phyloP scores from a whole-genome alignment of 768 basidiomycete genomes.

The Suillus ampliporus region DNA sequence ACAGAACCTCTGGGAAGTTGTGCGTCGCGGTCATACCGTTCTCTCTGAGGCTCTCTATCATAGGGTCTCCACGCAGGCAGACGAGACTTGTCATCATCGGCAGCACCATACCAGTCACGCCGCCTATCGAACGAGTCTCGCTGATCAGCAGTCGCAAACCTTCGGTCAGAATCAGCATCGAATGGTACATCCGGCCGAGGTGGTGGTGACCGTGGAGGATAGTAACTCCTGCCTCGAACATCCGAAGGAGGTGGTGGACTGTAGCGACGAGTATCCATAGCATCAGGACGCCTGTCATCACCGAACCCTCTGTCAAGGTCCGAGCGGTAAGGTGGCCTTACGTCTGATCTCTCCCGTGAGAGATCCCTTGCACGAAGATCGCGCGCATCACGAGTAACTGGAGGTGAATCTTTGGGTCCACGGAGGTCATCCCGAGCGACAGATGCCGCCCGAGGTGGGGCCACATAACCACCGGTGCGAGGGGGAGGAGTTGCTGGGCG shows the following conservation, averaged over 20 bases:
- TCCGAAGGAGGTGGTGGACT: conserved; percentile 42
- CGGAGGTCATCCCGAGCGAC: conserved; percentile 42
- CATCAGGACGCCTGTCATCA: conserved; percentile 44
- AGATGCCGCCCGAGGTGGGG: conserved; percentile 26
- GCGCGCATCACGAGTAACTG: conserved; percentile 27
- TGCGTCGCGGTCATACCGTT: conserved; percentile 45
- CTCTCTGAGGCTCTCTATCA: conserved; percentile 43
- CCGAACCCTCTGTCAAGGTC: conserved; percentile 41
- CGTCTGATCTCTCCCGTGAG: conserved; percentile 43
- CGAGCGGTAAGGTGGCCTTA: conserved; percentile 41
- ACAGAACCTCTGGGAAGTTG: conserved; percentile 23
- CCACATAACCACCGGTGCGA: conserved; percentile 18
- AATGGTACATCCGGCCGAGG: conserved; percentile 34
- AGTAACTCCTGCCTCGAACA: conserved; percentile 41
- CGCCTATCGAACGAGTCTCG: conserved; percentile 40
- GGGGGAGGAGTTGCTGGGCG: conserved; percentile 24
- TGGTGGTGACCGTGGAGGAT: conserved; percentile 39
- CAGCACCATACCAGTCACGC: conserved; percentile 37
- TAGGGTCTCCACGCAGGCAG: conserved; percentile 35
- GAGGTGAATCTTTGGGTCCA: conserved; percentile 28
- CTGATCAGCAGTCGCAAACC: conserved; percentile 31
- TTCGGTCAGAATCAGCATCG: conserved; percentile 40
- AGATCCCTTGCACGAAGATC: conserved; percentile 40
- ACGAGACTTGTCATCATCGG: conserved; percentile 49
- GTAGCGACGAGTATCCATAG: conserved; percentile 39